Evolutionary conservation across 768 basidiomycete genomes (phyloP).

Genomic region (Lactifluus subvellereus): DNA sequence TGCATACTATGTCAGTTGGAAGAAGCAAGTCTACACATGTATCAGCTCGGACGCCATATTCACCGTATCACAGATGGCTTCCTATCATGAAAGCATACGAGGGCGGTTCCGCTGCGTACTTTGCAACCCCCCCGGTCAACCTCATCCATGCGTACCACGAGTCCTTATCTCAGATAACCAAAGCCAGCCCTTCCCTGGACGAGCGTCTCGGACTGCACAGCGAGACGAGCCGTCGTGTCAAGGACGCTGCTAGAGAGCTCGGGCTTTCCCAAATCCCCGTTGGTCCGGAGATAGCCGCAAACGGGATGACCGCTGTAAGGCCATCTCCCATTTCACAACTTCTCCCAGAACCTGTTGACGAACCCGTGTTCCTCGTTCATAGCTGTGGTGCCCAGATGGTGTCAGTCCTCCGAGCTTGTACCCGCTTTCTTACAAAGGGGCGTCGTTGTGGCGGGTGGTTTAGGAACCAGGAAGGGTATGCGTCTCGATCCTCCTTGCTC

Average conservation of each 20-base stretch:
- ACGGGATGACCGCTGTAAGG: conserved; percentile 89
- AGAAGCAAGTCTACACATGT: conserved; percentile 44
- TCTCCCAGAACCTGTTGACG: not conserved
- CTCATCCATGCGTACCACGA: conserved; percentile 86
- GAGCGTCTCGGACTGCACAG: conserved; percentile 76
- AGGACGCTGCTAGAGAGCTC: conserved; percentile 54
- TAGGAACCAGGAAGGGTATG: conserved; percentile 32
- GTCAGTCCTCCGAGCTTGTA: conserved; percentile 69
- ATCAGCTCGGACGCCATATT: not conserved
- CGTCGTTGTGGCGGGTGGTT: conserved; percentile 81
- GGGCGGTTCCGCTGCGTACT: conserved; percentile 73
- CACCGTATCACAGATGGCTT: conserved; percentile 54
- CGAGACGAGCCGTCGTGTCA: conserved; percentile 61
- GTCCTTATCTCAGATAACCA: conserved; percentile 71
- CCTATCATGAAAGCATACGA: conserved; percentile 96
- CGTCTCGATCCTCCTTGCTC: not conserved
- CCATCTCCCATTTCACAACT: conserved; percentile 1
- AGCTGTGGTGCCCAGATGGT: conserved; percentile 82
- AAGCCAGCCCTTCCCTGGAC: conserved; percentile 55
- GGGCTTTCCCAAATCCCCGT: conserved; percentile 73
- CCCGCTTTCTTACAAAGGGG: conserved; percentile 65
- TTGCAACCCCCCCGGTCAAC: conserved; percentile 94
- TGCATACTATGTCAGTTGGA: conserved; percentile 89
- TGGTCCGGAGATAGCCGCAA: conserved; percentile 60
- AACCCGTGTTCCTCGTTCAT: not conserved